Base-by-base conservation (phyloP, 176 grass and related monocot species). In the Carex littledalei region DNA sequence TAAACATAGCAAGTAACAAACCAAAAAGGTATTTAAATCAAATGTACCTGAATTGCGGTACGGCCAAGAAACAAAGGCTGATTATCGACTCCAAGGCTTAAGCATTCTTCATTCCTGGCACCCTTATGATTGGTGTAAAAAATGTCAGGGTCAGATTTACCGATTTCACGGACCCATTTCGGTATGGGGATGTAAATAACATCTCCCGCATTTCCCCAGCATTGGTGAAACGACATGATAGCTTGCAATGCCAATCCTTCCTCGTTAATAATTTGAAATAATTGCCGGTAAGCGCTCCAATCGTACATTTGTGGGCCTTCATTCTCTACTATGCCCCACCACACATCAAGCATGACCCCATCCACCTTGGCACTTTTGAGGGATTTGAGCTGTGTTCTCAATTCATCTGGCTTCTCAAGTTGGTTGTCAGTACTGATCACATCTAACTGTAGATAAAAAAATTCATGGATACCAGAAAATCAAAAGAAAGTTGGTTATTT, bases 171-270 rank as follows among this genome's bases (percentile, higher is more conserved):
- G 17, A 93, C 86, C 95, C 95, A 98, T 64, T 85, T 84, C 0
- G 88, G 95, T 63, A 98, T 90, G 4, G 91, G 93, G 56, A 95
- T 93, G 83, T 89, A 82, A 43, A 93, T 89, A 65, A 47, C 16
- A 31, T 98, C 95, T 24, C 93, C 91, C 14, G 92, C 18, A 67
- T 98, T 98, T 14, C 95, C 95, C 3, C 95, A 91, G 1, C 95
- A 98, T 80, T 93, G 95, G 75, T 98, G 95, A 86, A 90, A 93
- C 0, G 95, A 95, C 93, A 95, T 93, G 88, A 98, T 95, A 68
- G 88, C 91, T 84, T 98, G 93, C 89, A 94, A 54, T 85, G 90
- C 93, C 43, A 95, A 88, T 47, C 89, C 89, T 66, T 92, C 89
- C 78, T 93, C 89, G 68, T 89, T 69, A 45, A 98, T 90, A 65